Evolutionary conservation across 371 early-diverging fungal species (phyloP).

Genomic region (Chytridium lagenaria): DNA sequence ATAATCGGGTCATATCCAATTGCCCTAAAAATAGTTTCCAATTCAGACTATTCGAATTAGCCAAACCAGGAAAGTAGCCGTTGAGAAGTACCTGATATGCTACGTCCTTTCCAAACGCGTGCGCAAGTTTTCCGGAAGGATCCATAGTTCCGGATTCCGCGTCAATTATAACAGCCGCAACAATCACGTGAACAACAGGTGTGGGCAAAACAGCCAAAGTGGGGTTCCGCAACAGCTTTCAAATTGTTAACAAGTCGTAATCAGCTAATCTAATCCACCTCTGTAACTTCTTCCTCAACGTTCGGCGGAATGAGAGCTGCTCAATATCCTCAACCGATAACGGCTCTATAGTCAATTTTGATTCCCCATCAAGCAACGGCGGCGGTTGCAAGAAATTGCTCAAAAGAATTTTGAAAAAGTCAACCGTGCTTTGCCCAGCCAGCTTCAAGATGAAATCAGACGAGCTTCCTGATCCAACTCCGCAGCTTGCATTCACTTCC

Average conservation of each 20-base stretch:
- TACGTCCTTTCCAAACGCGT: conserved; percentile 43
- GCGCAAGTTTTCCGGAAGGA: conserved; percentile 39
- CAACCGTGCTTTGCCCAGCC: conserved; percentile 47
- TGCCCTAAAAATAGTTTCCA: conserved; percentile 39
- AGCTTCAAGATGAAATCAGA: conserved; percentile 49
- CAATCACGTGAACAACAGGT: conserved; percentile 47
- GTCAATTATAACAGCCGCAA: conserved; percentile 38
- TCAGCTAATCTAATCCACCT: no score
- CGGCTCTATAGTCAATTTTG: conserved; percentile 30
- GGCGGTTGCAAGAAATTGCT: conserved; percentile 35
- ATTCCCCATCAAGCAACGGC: background rate
- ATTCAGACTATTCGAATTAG: conserved; percentile 31
- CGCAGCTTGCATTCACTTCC: conserved; percentile 50
- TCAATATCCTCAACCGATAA: conserved; percentile 20
- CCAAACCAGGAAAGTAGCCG: background rate
- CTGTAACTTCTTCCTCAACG: conserved; percentile 39
- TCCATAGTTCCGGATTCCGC: conserved; percentile 37
- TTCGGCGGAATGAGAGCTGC: conserved; percentile 29
- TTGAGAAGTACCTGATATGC: conserved; percentile 30
- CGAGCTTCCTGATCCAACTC: conserved; percentile 45
- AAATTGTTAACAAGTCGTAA: background rate
- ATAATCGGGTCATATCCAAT: conserved; percentile 46
- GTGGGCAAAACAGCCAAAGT: conserved; percentile 36
- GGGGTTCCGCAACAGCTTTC: conserved; percentile 39
- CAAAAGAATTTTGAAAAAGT: conserved; percentile 48